Evolutionary conservation across 2,329 filamentous ascomycete genomes (phyloP).

Genomic region (Pyrenophora teres): DNA sequence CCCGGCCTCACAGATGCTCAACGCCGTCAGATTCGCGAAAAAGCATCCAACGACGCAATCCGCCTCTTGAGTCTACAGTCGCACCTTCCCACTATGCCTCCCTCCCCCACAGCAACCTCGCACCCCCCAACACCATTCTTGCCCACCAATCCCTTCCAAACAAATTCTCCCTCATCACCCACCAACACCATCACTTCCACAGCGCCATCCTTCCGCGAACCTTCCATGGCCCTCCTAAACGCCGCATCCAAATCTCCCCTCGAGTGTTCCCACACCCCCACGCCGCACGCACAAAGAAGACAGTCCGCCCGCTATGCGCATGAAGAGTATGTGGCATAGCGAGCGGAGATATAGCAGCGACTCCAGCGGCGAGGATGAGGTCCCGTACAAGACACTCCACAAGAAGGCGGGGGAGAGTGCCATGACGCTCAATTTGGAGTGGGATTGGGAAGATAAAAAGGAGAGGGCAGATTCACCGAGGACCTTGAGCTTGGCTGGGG

Average conservation of each 20-base stretch:
- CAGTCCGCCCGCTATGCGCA: slow-evolving; percentile 25
- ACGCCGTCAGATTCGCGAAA: slow-evolving; percentile 36
- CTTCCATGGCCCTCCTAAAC: slow-evolving; percentile 32
- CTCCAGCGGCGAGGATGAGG: slow-evolving; percentile 15
- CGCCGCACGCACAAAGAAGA: slow-evolving; percentile 23
- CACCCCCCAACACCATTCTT: slow-evolving; percentile 10
- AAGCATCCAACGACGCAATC: slow-evolving; percentile 36
- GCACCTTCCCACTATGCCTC: slow-evolving; percentile 18
- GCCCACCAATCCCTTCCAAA: neutral
- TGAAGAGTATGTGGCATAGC: slow-evolving; percentile 34
- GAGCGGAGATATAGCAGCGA: slow-evolving; percentile 18
- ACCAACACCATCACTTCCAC: slow-evolving; percentile 22
- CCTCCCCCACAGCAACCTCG: slow-evolving; percentile 18
- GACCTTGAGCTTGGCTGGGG: too few relatives aligned
- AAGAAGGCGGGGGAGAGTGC: neutral
- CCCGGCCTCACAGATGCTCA: slow-evolving; percentile 38
- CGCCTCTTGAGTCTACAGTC: slow-evolving; percentile 30
- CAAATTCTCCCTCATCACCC: slow-evolving; percentile 4
- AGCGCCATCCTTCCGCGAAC: slow-evolving; percentile 20
- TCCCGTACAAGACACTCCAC: slow-evolving; percentile 17
- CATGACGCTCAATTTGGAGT: slow-evolving; percentile 25
- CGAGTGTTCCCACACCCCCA: slow-evolving; percentile 14
- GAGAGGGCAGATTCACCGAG: too few relatives aligned
- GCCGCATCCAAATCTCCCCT: slow-evolving; percentile 23
- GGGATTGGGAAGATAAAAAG: slow-evolving; percentile 14